Evolutionary conservation across 805 yeast genomes (phyloP), one percentile per base, ranked within the genome.

Genomic region (Danielia reshetovae): DNA sequence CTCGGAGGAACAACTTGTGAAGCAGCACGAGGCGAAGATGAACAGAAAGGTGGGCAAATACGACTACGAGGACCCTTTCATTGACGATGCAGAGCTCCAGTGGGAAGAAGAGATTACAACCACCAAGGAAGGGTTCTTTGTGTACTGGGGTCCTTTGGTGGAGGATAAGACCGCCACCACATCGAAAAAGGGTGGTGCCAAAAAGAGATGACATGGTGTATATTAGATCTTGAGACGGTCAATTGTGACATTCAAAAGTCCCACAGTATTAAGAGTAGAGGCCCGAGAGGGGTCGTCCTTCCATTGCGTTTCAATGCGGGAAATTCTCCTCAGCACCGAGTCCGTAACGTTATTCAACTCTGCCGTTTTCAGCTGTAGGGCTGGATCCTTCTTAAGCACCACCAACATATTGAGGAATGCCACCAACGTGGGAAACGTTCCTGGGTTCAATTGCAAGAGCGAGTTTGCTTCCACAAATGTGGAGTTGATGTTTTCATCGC

Each of bases 101-200:
- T 84, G 93, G 84, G 98, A 93, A 60, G 96, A 89, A 57, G 94
- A 85, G 51, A 79, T 95, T 7, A 89, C 90, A 2, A 79, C 90
- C 1, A 88, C 96, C 0, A 84, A 84, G 45, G 97, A 93, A 52
- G 98, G 97, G 2, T 93, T 89, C 55, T 93, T 90, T 48, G 96
- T 93, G 0, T 93, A 80, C 59, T 85, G 88, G 67, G 99, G 99
- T 0, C 94, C 95, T 2, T 64, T 90, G 40, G 78, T 82, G 18
- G 89, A 82, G 34, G 72, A 67, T 30, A 47, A 69, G 35, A 50
- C 40, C 27, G 27, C 38, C 29, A 30, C 44, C 5, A 22, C 43
- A n/a, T 26, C 47, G 18, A 59, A 59, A 30, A 62, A 60, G 28
- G 51, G 55, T 2, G 27, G 49, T 1, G 32, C 51, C 1, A 63